A percentile compares a stretch with the other conserved stretches of the same genome.
phyloP scores from a whole-genome alignment of 2,329 filamentous ascomycete genomes.

The Acarospora socialis region DNA sequence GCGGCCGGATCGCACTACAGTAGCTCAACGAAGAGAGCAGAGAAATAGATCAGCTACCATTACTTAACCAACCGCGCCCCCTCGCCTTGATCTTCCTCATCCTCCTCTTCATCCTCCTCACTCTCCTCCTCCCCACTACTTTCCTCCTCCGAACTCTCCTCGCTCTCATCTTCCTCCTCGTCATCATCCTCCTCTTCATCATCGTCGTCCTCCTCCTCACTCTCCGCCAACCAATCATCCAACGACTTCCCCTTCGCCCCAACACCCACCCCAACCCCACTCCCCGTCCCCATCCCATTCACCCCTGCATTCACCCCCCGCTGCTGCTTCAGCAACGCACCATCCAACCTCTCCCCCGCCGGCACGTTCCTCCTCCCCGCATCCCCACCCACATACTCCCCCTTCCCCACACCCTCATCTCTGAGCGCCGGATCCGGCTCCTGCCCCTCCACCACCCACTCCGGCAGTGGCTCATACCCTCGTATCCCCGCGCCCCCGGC shows the following conservation, averaged over 20 bases:
- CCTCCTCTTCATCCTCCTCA: constrained; percentile 28
- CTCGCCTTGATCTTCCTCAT: constrained; percentile 30
- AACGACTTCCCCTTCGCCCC: constrained; percentile 57
- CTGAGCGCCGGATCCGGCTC: constrained; percentile 67
- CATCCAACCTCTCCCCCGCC: constrained; percentile 51
- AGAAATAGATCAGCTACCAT: no score
- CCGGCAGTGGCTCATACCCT: constrained; percentile 66
- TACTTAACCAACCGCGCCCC: no score
- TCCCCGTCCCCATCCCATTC: constrained; percentile 9
- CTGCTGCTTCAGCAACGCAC: constrained; percentile 30
- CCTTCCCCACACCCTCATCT: constrained; percentile 37
- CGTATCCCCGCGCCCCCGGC: constrained; percentile 57
- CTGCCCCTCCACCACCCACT: constrained; percentile 67
- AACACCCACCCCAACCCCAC: constrained; percentile 20
- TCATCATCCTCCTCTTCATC: constrained; percentile 37
- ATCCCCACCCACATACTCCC: constrained; percentile 23
- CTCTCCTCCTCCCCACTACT: constrained; percentile 25
- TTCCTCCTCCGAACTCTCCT: constrained; percentile 24
- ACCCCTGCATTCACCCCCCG: no score
- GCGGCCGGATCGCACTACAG: no score
- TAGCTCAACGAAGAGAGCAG: no score
- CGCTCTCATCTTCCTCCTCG: constrained; percentile 31
- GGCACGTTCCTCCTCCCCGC: constrained; percentile 31
- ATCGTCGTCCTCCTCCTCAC: constrained; percentile 43
- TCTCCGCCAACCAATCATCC: constrained; percentile 83